phyloP scores from a whole-genome alignment of 352 stramenopile genomes.

The Phytophthora melonis region DNA sequence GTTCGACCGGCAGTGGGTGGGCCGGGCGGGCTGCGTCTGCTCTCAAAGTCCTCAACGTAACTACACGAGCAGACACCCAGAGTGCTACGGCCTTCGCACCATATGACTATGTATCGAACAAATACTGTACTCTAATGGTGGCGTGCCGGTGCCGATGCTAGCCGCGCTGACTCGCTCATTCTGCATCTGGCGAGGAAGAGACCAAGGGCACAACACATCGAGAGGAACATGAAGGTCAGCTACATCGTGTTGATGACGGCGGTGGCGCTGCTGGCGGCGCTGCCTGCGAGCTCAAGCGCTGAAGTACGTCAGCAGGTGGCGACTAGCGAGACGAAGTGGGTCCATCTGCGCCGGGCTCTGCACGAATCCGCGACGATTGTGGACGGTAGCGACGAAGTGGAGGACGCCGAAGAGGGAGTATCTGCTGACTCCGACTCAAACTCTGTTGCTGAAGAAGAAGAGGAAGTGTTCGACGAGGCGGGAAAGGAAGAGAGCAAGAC shows the following conservation, averaged over 20 bases:
- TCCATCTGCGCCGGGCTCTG: slow-evolving; percentile 27
- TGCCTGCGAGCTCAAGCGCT: slow-evolving; percentile 3
- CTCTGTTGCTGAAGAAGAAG: slow-evolving; percentile 1
- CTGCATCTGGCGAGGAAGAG: slow-evolving; percentile 7
- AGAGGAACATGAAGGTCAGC: slow-evolving; percentile 22
- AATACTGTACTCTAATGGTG: not conserved
- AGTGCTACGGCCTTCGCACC: not conserved
- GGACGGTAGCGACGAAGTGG: slow-evolving; percentile 1
- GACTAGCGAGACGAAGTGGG: slow-evolving; percentile 19
- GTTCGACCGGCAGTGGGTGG: not conserved
- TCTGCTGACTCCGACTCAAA: not conserved
- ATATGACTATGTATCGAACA: not conserved
- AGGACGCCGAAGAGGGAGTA: not conserved
- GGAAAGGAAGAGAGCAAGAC: slow-evolving; percentile 7
- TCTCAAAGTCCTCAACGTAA: slow-evolving; percentile 18
- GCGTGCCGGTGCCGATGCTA: not conserved
- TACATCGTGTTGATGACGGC: slow-evolving; percentile 6
- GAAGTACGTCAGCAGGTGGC: slow-evolving; percentile 14
- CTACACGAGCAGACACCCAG: slow-evolving; percentile 15
- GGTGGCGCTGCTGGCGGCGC: slow-evolving; percentile 6
- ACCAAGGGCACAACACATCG: not conserved
- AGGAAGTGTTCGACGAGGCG: slow-evolving; percentile 15
- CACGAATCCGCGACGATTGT: slow-evolving; percentile 12
- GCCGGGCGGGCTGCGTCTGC: not conserved
- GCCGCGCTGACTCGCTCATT: slow-evolving; percentile 28